These are phyloP conservation scores for Apiotrichum sp. DNA, from an alignment of 1,284 basidiomycete species.

Conservation along the genomic window DNA sequence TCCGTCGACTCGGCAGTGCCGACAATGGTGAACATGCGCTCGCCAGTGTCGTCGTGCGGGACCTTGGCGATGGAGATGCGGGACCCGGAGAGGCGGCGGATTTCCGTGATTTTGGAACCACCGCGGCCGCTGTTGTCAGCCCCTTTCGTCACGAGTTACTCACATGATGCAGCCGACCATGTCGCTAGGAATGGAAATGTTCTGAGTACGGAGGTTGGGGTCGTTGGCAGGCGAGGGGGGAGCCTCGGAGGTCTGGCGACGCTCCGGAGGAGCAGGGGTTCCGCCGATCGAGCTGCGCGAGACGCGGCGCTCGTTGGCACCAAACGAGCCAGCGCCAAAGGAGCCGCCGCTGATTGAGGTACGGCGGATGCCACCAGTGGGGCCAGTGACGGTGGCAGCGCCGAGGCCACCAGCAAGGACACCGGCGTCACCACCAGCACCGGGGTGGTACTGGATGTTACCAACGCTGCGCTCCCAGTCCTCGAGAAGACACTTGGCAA, in stretches of 20 bases:
- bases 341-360: slow-evolving; percentile 34
- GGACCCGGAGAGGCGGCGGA: slow-evolving; percentile 89
- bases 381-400: slow-evolving; percentile 46
- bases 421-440: slow-evolving; percentile 65
- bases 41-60: slow-evolving; percentile 95
- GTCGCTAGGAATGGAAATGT: slow-evolving; percentile 96
- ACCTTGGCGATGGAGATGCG: slow-evolving; percentile 98
- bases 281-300: slow-evolving; percentile 23
- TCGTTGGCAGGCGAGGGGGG: slow-evolving; percentile 52
- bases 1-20: slow-evolving; percentile 94
- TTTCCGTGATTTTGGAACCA: slow-evolving; percentile 97
- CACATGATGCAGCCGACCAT: slow-evolving; percentile 96
- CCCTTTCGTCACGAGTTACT: slow-evolving; percentile 13
- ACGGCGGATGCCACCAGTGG: slow-evolving; percentile 47
- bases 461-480: slow-evolving; percentile 93
- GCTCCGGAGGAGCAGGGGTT: slow-evolving; percentile 29
- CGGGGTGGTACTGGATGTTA: slow-evolving; percentile 93
- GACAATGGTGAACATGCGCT: slow-evolving; percentile 98
- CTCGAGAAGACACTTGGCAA: slow-evolving; percentile 88
- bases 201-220: slow-evolving; percentile 87
- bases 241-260: slow-evolving; percentile 46
- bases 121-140: slow-evolving; percentile 62
- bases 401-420: slow-evolving; percentile 51
- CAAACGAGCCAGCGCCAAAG: slow-evolving; percentile 18
- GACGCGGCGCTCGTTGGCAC: slow-evolving; percentile 16